phyloP scores from a whole-genome alignment of 106 monocot species.

The Acorus calamus region DNA sequence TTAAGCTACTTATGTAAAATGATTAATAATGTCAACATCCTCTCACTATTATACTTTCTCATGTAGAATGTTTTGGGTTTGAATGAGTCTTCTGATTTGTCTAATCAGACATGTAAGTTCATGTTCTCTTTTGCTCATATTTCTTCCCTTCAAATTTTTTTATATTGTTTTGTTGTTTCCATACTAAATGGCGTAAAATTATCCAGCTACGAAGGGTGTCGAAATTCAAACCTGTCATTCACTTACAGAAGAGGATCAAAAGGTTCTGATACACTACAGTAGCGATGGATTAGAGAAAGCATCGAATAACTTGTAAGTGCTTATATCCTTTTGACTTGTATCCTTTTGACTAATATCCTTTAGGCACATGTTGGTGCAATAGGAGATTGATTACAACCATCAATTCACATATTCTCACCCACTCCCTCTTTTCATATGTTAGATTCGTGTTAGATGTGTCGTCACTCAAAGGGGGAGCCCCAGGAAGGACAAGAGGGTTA shows the following conservation, averaged over 20 bases:
- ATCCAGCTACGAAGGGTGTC: constrained; percentile 27
- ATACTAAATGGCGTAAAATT: not conserved
- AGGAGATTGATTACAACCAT: not conserved
- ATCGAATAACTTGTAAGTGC: constrained; percentile 32
- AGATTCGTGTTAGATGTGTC: constrained; percentile 54
- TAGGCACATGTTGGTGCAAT: not conserved
- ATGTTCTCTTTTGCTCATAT: not conserved
- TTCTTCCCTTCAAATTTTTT: not conserved
- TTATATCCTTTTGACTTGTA: not conserved
- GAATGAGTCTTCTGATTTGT: constrained; percentile 17
- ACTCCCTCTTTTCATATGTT: not conserved
- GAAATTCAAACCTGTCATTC: constrained; percentile 14
- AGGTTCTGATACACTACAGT: constrained; percentile 37
- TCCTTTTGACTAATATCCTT: not conserved
- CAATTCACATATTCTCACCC: not conserved
- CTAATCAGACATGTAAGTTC: constrained; percentile 34
- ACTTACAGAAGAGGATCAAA: constrained; percentile 24
- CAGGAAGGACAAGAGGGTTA: constrained; percentile 62
- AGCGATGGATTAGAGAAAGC: constrained; percentile 6
- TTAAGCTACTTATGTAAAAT: not conserved
- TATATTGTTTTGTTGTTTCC: not conserved
- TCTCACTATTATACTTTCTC: not conserved
- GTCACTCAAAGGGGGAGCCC: constrained; percentile 63
- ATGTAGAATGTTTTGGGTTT: constrained; percentile 59
- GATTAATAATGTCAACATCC: no score